These are phyloP conservation scores for Talaromyces thailandensis DNA, from an alignment of 495 filamentous ascomycete genomes.

Conservation along the genomic window DNA sequence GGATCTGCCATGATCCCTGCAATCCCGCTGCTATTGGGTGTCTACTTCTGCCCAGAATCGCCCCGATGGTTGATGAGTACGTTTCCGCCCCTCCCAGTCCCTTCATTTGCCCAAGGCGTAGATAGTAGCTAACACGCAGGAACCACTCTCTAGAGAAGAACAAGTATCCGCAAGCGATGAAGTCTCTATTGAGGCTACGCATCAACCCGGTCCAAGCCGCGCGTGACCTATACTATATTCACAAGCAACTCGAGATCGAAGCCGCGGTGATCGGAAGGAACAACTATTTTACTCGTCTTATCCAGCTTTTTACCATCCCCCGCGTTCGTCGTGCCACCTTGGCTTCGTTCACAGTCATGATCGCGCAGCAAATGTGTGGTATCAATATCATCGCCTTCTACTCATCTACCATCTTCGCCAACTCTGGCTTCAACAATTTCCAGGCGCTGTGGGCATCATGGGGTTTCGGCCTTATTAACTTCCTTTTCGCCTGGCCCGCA, in stretches of 20 bases:
- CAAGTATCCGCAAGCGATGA: constrained; percentile 44
- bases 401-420: constrained; percentile 52
- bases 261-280: constrained; percentile 30
- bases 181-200: constrained; percentile 50
- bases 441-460: constrained; percentile 43
- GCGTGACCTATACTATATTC: constrained; percentile 60
- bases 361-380: constrained; percentile 50
- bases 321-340: constrained; percentile 58
- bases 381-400: constrained; percentile 67
- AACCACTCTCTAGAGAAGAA: constrained; percentile 1
- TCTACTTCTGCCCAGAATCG: constrained; percentile 60
- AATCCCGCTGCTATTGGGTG: constrained; percentile 51
- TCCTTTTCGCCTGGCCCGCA: constrained; percentile 46
- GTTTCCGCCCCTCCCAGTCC: not conserved
- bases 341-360: constrained; percentile 58
- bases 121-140: not conserved
- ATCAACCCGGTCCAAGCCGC: constrained; percentile 52
- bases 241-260: constrained; percentile 50
- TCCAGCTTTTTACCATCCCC: constrained; percentile 60
- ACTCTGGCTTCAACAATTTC: constrained; percentile 36
- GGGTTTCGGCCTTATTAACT: constrained; percentile 49
- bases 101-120: not conserved
- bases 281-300: constrained; percentile 48
- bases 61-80: constrained; percentile 63
- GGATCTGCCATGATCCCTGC: constrained; percentile 63